Evolutionary conservation across 768 basidiomycete genomes (phyloP), one percentile per base, ranked within the genome.

Genomic region (Chiua virens): DNA sequence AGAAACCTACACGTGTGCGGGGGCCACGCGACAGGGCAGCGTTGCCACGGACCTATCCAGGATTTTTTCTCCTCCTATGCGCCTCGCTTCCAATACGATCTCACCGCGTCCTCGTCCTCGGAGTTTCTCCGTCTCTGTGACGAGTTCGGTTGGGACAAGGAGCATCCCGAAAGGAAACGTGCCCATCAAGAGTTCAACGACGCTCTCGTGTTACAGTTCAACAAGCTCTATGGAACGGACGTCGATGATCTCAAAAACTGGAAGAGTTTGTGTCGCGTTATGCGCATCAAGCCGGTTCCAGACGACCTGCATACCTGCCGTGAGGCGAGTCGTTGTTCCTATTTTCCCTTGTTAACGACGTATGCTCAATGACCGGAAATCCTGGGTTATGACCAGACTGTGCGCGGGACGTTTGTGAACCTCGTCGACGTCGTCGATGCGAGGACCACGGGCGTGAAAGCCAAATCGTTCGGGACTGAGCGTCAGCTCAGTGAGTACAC

Each of bases 361-460:
- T 3, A 3, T 30, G 30, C 30, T 30, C 11, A 30, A 14, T 4
- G 13, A 14, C 30, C 13, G 30, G 28, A 28, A 27, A 30, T 13
- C 11, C n/a, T n/a, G n/a, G n/a, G n/a, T n/a, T n/a, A n/a, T n/a
- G n/a, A n/a, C n/a, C n/a, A n/a, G n/a, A n/a, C 6, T 30, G 7
- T 62, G 11, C 27, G 42, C 0, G 22, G 15, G 0, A 55, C 42
- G 0, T 20, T 42, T 3, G 50, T 62, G 14, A 62, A 61, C 6
- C 60, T 61, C 18, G 60, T 61, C 27, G 60, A 61, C 23, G 55
- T 60, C n/a, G 59, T 59, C 7, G 58, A 61, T 34, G 39, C 28
- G 2, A 21, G 54, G 9, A 28, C 4, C 0, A 59, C 60, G 1
- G 52, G 53, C 30, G 13, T 3, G 0, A 8, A 40, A 1, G 48